Base-by-base conservation (phyloP, 2,329 filamentous ascomycete genomes). In the Orbilia blumenaviensis region DNA sequence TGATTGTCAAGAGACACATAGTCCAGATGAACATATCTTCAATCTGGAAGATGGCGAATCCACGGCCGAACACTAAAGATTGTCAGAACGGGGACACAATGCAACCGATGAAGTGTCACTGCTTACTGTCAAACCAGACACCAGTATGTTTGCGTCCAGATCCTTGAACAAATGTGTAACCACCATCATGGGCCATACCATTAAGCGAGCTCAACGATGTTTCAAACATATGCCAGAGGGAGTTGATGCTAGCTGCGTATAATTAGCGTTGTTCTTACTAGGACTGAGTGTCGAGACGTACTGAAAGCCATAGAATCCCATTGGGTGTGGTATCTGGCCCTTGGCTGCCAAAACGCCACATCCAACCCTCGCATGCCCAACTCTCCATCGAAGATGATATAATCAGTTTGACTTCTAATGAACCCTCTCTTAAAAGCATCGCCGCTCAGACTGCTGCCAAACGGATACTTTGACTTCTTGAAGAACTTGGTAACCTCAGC, bases 161-260 rank as follows among this genome's bases (percentile, higher is more conserved):
- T 91, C 87, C 79, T 89, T 89, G 66, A 87, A 75, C 56, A 80
- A 96, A 97, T 1, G 85, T 86, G 50, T 87, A 84, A 69, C 88
- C 89, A 0, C 87, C 89, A 79, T 92, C 88, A 12, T 88, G 87
- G 0, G 92, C 90, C 46, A 98, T 85, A 0, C 86, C 86, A 80
- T 90, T 86, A 21, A 92, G 89, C 0, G 94, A 95, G 5, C 89
- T 88, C 23, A 97, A 84, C 4, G 93, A 89, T 12, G 90, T 90
- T 38, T 92, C 96, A 38, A 99, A 86, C 95, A 99, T 98, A 82
- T 98, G 94, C 94, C 94, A 98, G 18, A 98, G 83, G 2, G 88
- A 89, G 60, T 87, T 85, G 71, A 82, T 81, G 67, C 83, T 86
- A 1, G 79, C 79, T 80, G 44, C 34, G 48, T 66, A 54, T 56